phyloP scores from a whole-genome alignment of 2,329 filamentous ascomycete species.

The Talaromyces marneffei region DNA sequence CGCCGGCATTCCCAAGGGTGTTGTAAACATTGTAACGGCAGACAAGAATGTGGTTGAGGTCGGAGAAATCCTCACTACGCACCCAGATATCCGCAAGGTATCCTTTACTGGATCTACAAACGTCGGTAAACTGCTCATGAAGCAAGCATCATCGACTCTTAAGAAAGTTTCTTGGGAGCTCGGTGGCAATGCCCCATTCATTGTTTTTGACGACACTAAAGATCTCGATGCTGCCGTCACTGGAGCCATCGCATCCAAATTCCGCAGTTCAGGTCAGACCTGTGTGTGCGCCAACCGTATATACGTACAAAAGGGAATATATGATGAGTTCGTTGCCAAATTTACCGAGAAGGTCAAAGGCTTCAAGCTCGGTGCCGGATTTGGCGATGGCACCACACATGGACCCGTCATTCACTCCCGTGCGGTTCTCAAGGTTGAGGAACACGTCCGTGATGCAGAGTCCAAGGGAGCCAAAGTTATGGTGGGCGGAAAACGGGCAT shows the following conservation, averaged over 20 bases:
- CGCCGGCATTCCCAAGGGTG: conserved; percentile 83
- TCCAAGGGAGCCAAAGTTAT: conserved; percentile 70
- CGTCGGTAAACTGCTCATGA: conserved; percentile 74
- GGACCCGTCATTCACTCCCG: conserved; percentile 65
- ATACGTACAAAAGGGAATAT: conserved; percentile 48
- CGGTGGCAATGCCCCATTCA: conserved; percentile 91
- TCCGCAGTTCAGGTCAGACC: conserved; percentile 90
- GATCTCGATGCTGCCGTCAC: conserved; percentile 78
- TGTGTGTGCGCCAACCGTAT: conserved; percentile 72
- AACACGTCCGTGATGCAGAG: conserved; percentile 73
- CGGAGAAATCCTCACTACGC: conserved; percentile 69
- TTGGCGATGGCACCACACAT: conserved; percentile 43
- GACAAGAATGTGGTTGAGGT: conserved; percentile 73
- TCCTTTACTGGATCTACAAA: conserved; percentile 80
- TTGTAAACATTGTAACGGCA: conserved; percentile 82
- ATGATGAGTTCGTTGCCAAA: conserved; percentile 48
- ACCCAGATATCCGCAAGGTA: conserved; percentile 74
- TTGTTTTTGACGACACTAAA: conserved; percentile 85
- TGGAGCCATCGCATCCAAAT: conserved; percentile 81
- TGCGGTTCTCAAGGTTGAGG: conserved; percentile 70
- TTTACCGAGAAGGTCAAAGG: conserved; percentile 51
- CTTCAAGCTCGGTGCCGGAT: conserved; percentile 45
- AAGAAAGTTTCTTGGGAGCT: conserved; percentile 90
- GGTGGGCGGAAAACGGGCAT: conserved; percentile 66
- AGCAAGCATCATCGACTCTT: conserved; percentile 73